phyloP scores from a whole-genome alignment of 139 green algal species.

The Chloropicon primus region DNA sequence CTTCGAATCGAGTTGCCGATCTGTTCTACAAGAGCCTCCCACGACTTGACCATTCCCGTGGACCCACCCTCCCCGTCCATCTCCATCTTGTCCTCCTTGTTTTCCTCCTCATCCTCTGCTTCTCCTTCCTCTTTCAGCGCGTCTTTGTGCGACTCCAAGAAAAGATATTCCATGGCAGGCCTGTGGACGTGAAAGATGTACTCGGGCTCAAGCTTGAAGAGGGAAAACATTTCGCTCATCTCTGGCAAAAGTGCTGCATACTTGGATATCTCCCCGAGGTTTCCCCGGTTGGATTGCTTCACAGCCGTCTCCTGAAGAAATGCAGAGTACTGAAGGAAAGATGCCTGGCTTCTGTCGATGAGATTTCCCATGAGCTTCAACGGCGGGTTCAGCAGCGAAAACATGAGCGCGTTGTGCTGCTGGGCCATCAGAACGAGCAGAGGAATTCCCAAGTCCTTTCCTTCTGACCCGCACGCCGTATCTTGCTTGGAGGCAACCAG shows the following conservation, averaged over 20 bases:
- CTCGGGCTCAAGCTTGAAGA: not conserved
- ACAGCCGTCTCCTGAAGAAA: slow-evolving; percentile 39
- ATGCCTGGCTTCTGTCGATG: slow-evolving; percentile 64
- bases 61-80: slow-evolving; percentile 31
- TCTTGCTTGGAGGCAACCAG: not conserved
- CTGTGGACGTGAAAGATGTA: not conserved
- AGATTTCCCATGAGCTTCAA: slow-evolving; percentile 70
- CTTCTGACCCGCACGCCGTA: not conserved
- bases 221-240: not conserved
- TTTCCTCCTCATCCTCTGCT: slow-evolving; percentile 23
- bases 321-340: slow-evolving; percentile 43
- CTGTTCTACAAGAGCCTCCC: not conserved
- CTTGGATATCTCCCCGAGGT: slow-evolving; percentile 9
- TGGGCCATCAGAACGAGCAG: slow-evolving; percentile 62
- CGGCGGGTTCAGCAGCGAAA: slow-evolving; percentile 38
- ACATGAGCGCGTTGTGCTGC: slow-evolving; percentile 32
- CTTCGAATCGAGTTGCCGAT: not conserved
- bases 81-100: slow-evolving; percentile 21
- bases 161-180: not conserved
- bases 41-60: slow-evolving; percentile 6
- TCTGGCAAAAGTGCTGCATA: slow-evolving; percentile 5
- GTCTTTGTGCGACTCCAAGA: slow-evolving; percentile 22
- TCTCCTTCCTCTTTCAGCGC: slow-evolving; percentile 31
- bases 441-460: slow-evolving; percentile 46
- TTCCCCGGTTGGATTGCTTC: not conserved